Conservation (phyloP, 2,329 filamentous ascomycete genomes). For the Xylariaceae sp. region DNA sequence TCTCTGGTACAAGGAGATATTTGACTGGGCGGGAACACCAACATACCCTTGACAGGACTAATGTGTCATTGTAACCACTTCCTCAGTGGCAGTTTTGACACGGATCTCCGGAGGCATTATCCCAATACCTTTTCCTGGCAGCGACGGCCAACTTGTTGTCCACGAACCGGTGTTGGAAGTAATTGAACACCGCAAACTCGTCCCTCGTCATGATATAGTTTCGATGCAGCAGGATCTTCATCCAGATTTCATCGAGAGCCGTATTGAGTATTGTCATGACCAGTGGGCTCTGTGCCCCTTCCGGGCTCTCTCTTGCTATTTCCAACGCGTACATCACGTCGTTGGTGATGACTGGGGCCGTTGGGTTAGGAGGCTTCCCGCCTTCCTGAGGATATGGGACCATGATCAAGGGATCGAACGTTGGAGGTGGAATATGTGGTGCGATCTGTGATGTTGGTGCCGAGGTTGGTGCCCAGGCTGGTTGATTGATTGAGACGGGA, state of each 20-base stretch:
- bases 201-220: constrained; percentile 73
- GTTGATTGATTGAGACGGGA: neutral
- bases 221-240: constrained; percentile 65
- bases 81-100: neutral
- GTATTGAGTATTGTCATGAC: constrained; percentile 68
- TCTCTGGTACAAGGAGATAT: neutral
- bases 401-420: constrained; percentile 24
- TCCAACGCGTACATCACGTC: constrained; percentile 70
- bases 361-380: constrained; percentile 7
- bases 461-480: constrained; percentile 13
- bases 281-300: constrained; percentile 63
- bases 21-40: neutral
- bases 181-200: constrained; percentile 88
- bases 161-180: constrained; percentile 69
- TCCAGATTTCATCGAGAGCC: constrained; percentile 68
- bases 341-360: constrained; percentile 39
- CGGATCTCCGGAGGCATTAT: constrained; percentile 37
- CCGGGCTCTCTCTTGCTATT: constrained; percentile 72
- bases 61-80: no score
- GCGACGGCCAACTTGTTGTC: constrained; percentile 52
- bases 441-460: constrained; percentile 15
- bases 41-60: neutral
- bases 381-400: constrained; percentile 11
- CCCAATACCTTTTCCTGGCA: constrained; percentile 58
- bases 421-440: constrained; percentile 10